Conservation (phyloP, 805 yeast species). For the Candida quercuum region DNA sequence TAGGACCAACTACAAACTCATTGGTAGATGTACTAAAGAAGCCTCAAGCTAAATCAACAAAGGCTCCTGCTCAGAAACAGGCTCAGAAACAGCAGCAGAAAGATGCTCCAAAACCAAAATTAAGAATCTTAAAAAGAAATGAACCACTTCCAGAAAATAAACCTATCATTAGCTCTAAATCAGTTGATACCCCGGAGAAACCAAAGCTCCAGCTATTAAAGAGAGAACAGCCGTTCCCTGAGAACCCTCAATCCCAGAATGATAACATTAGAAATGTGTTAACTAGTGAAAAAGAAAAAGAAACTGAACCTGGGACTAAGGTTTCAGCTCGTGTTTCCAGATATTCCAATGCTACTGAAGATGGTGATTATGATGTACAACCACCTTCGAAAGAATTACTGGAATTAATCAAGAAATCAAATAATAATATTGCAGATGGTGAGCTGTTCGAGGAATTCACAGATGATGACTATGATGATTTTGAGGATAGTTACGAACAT, state of each 20-base stretch:
- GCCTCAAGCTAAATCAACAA: background rate
- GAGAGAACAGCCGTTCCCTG: background rate
- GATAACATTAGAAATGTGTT: too few species aligned
- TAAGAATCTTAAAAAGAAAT: slow-evolving; percentile 19
- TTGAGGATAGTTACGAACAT: background rate
- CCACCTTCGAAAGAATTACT: slow-evolving; percentile 21
- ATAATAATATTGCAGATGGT: slow-evolving; percentile 9
- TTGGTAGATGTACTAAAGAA: background rate
- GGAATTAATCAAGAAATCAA: slow-evolving; percentile 16
- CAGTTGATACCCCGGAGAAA: background rate
- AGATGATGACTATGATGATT: slow-evolving; percentile 16
- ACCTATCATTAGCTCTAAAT: too few species aligned
- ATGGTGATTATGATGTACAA: background rate
- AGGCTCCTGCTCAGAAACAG: background rate
- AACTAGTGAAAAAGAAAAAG: background rate
- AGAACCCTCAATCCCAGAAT: too few species aligned
- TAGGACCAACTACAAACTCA: too few species aligned
- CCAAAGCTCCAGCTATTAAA: background rate
- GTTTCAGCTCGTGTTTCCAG: background rate
- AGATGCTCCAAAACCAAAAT: slow-evolving; percentile 12
- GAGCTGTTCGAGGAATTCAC: slow-evolving; percentile 21
- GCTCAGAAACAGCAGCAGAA: background rate
- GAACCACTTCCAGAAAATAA: slow-evolving; percentile 7
- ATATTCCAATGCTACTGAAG: background rate
- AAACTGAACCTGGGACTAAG: too few species aligned